phyloP scores from a whole-genome alignment of 2,329 filamentous ascomycete genomes.

The Sporothrix curviconia region DNA sequence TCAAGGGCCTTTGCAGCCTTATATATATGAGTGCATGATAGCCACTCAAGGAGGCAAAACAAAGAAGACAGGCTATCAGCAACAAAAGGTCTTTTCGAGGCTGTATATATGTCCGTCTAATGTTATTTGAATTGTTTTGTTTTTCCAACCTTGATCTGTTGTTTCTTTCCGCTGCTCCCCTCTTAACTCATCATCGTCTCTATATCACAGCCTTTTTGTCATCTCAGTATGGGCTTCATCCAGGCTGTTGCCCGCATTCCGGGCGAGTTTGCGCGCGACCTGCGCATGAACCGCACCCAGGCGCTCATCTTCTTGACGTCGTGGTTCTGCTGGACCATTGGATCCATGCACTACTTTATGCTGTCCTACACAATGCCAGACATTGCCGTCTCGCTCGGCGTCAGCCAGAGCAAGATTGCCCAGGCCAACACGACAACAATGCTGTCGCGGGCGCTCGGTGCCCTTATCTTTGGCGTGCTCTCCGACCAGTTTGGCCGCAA shows the following conservation, averaged over 20 bases:
- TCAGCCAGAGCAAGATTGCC: conserved; percentile 6
- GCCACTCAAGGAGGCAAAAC: background rate
- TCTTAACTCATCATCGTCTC: background rate
- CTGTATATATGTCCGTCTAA: background rate
- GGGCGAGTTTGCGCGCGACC: background rate
- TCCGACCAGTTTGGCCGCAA: conserved; percentile 7
- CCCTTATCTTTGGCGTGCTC: background rate
- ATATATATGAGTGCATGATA: background rate
- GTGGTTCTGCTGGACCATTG: conserved; percentile 7
- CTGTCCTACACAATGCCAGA: conserved; percentile 3
- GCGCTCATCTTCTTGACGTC: conserved; percentile 9
- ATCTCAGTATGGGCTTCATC: conserved; percentile 6
- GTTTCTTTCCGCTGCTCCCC: background rate
- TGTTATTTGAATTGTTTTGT: background rate
- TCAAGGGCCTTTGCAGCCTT: background rate
- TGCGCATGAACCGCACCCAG: conserved; percentile 2
- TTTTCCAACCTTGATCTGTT: too few species aligned
- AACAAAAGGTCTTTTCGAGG: background rate
- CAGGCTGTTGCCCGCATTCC: background rate
- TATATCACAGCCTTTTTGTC: too few species aligned
- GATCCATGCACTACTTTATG: conserved; percentile 8
- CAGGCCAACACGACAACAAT: conserved; percentile 7
- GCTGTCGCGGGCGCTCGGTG: background rate
- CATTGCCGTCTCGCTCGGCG: background rate
- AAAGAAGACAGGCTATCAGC: background rate